Base-by-base conservation (phyloP, 805 yeast genomes). In the Jamesozyma lodderae region DNA sequence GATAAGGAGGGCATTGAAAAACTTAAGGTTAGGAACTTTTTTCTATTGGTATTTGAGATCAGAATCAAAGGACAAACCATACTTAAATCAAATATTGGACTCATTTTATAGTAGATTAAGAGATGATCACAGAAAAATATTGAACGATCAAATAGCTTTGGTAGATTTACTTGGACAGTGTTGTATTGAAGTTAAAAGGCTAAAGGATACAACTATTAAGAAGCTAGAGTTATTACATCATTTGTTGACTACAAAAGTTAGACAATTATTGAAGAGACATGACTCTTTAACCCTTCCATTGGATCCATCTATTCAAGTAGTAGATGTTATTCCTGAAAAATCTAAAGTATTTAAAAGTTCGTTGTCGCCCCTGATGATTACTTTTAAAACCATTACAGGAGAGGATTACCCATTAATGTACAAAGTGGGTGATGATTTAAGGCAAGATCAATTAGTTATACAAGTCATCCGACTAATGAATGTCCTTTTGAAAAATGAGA, bases 371-470 rank as follows among this genome's bases (percentile, higher is more conserved):
- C 66, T 92, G 38, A 86, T 87, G 54, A 71, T 92, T 32, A 73
- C 86, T 0, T 79, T 92, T 56, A 77, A 72, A 48, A 79, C 92
- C 1, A 56, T 53, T 2, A 61, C 62, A 8, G 73, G 71, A 2
- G 61, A 57, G 0, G 66, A 62, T 37, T 92, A 86, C 57, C 77
- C 94, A 5, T 64, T 92, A 26, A 90, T 92, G 81, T 90, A 86
- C 63, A 92, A 92, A 59, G 82, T 83, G 36, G 99, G 99, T 11
- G 99, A 67, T 59, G 98, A 92, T 57, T 67, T 92, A 36, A 69
- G 97, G 42, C 99, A 92, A 59, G 99, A 92, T 65, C 99, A 92
- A 59, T 70, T 92, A 46, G 94, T 92, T n/a, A 82, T 87, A 35
- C 98, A 92, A 59, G 85, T 92, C 44, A 84, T 92, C 41, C 73